Evolutionary conservation across 2,329 filamentous ascomycete genomes (phyloP).

Genomic region (Bipolaris bicolor): DNA sequence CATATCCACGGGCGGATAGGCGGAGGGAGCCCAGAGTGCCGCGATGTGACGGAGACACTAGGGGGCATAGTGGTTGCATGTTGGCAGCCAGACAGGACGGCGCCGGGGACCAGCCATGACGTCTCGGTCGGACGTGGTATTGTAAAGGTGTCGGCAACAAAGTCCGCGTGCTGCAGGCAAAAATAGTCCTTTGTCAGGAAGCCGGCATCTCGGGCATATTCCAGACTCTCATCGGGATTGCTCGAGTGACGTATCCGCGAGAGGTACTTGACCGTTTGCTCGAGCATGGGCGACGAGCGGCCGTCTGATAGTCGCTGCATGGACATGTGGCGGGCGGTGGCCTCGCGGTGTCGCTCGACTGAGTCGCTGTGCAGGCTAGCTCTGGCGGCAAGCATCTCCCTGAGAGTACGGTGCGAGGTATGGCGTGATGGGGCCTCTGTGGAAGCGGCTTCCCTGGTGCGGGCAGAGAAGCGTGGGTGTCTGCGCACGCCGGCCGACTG

Average conservation of each 20-base stretch:
- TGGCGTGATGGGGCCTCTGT: constrained; percentile 43
- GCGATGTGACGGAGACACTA: constrained; percentile 19
- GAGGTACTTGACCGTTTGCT: constrained; percentile 67
- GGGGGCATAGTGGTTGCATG: constrained; percentile 56
- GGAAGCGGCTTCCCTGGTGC: constrained; percentile 40
- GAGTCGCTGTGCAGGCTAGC: constrained; percentile 21
- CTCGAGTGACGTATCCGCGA: constrained; percentile 62
- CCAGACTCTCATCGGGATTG: constrained; percentile 61
- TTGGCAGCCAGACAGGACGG: constrained; percentile 67
- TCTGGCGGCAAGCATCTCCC: constrained; percentile 35
- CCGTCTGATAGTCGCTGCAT: constrained; percentile 24
- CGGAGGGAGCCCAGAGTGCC: constrained; percentile 34
- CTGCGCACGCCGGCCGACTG: constrained; percentile 46
- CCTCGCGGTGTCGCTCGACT: constrained; percentile 8
- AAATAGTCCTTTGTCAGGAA: constrained; percentile 62
- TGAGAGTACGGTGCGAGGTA: constrained; percentile 27
- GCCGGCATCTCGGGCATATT: constrained; percentile 59
- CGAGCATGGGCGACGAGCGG: constrained; percentile 52
- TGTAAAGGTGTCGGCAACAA: constrained; percentile 61
- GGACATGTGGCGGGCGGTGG: constrained; percentile 4
- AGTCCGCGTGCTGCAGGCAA: constrained; percentile 60
- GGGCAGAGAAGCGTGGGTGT: constrained; percentile 49
- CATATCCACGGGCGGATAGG: constrained; percentile 49
- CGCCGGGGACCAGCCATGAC: constrained; percentile 68
- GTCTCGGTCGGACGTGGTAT: constrained; percentile 60